Percentiles rank a stretch among this genome's conserved stretches.
Conservation (phyloP, 2,329 filamentous ascomycete species). For the Aspergillus udagawae region DNA sequence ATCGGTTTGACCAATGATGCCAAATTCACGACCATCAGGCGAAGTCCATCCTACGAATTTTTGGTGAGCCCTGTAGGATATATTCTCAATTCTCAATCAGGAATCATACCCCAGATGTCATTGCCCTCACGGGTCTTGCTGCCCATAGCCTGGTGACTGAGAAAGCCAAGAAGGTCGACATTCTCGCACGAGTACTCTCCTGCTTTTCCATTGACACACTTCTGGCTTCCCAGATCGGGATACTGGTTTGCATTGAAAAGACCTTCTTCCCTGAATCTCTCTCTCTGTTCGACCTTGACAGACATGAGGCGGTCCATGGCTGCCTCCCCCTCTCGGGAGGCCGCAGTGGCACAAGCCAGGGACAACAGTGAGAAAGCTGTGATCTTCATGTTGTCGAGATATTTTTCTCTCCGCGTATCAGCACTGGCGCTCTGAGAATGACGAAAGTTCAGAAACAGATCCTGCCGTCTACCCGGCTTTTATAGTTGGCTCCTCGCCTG, state of each 20-base stretch:
- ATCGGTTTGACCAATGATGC: slow-evolving; percentile 16
- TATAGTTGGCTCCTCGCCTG: background rate
- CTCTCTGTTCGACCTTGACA: slow-evolving; percentile 10
- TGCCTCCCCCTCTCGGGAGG: slow-evolving; percentile 5
- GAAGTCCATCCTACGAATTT: slow-evolving; percentile 12
- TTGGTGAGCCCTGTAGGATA: background rate
- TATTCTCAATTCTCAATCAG: background rate
- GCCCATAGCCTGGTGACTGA: slow-evolving; percentile 18
- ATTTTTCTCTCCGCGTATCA: background rate
- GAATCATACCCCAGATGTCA: slow-evolving; percentile 15
- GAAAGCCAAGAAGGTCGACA: slow-evolving; percentile 11
- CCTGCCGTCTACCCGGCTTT: background rate
- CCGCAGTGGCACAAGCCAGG: slow-evolving; percentile 5
- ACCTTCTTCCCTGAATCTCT: slow-evolving; percentile 9
- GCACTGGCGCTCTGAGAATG: background rate
- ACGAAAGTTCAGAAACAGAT: background rate
- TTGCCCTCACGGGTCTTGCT: slow-evolving; percentile 16
- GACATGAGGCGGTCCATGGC: slow-evolving; percentile 15
- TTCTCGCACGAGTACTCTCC: slow-evolving; percentile 16
- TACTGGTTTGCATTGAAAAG: slow-evolving; percentile 12
- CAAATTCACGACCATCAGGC: slow-evolving; percentile 13
- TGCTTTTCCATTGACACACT: slow-evolving; percentile 13
- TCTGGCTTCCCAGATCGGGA: slow-evolving; percentile 2
- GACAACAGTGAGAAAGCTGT: slow-evolving; percentile 9
- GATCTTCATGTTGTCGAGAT: slow-evolving; percentile 9